Conservation (phyloP, 2,329 filamentous ascomycete genomes). For the Paecilomyces fulvus region DNA sequence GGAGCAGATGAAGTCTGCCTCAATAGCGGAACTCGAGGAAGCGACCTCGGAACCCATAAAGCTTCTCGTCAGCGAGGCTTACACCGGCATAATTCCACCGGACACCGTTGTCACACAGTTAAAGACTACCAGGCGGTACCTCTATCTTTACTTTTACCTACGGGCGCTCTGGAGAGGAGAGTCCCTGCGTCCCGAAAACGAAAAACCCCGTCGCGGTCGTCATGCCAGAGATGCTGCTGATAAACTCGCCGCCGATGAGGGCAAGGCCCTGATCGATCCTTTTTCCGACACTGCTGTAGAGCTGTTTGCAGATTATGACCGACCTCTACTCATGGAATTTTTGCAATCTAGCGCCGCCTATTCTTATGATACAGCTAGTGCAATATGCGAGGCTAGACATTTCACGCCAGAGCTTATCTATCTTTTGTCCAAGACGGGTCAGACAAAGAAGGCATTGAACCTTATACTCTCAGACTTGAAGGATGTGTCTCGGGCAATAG, state of each 20-base stretch:
- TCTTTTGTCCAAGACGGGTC: conserved; percentile 87
- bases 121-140: conserved; percentile 53
- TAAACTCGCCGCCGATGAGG: conserved; percentile 47
- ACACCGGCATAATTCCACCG: conserved; percentile 75
- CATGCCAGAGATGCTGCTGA: conserved; percentile 33
- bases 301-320: conserved; percentile 78
- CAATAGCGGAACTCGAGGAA: conserved; percentile 63
- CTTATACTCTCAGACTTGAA: conserved; percentile 90
- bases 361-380: conserved; percentile 63
- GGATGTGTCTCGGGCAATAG: conserved; percentile 85
- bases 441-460: conserved; percentile 83
- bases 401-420: conserved; percentile 94
- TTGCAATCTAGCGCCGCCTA: conserved; percentile 78
- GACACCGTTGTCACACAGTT: conserved; percentile 72
- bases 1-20: conserved; percentile 57
- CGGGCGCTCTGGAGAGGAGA: conserved; percentile 76
- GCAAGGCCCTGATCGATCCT: conserved; percentile 65
- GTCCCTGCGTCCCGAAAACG: conserved; percentile 38
- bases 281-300: conserved; percentile 82
- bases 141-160: conserved; percentile 90
- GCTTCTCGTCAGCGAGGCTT: conserved; percentile 81
- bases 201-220: conserved; percentile 27
- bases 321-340: conserved; percentile 74
- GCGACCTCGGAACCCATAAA: conserved; percentile 75
- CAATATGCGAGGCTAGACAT: conserved; percentile 69